phyloP scores from a whole-genome alignment of 169 alveolate genomes.

The Plasmodium cynomolgi region DNA sequence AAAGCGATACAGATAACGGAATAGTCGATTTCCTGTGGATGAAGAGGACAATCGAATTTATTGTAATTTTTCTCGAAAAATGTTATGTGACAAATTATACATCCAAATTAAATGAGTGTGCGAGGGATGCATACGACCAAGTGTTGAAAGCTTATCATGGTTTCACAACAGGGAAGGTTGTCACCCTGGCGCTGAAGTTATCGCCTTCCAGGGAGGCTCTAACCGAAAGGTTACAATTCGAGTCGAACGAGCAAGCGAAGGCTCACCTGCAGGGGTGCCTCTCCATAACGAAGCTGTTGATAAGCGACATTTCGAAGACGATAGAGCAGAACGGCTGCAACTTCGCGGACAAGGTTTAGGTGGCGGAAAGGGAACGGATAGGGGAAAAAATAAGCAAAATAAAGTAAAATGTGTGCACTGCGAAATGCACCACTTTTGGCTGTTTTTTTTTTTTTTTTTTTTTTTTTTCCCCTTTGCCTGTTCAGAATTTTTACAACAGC shows the following conservation, averaged over 20 bases:
- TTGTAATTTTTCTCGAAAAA: constrained; percentile 63
- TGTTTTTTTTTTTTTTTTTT: neutral
- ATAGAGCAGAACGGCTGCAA: constrained; percentile 40
- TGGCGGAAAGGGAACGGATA: neutral
- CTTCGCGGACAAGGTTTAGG: constrained; percentile 47
- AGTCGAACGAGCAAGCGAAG: constrained; percentile 23
- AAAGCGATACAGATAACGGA: constrained; percentile 58
- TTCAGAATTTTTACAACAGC: neutral
- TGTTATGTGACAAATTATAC: constrained; percentile 51
- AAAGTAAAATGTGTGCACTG: neutral
- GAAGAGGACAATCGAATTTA: constrained; percentile 72
- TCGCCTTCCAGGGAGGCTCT: constrained; percentile 51
- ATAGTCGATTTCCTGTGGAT: constrained; percentile 66
- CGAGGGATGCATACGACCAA: constrained; percentile 66
- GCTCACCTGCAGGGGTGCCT: constrained; percentile 20
- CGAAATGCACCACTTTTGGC: neutral
- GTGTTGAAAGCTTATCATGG: constrained; percentile 70
- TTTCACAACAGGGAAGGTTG: constrained; percentile 40
- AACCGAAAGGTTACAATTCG: constrained; percentile 33
- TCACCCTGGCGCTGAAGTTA: constrained; percentile 33
- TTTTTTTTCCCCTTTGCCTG: neutral
- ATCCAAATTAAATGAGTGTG: constrained; percentile 43
- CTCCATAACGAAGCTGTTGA: constrained; percentile 32
- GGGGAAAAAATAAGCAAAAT: neutral
- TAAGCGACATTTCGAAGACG: constrained; percentile 48